Percentiles rank a stretch among this genome's conserved stretches.
phyloP scores from a whole-genome alignment of 352 stramenopile species.

The Globisporangium middletonii region DNA sequence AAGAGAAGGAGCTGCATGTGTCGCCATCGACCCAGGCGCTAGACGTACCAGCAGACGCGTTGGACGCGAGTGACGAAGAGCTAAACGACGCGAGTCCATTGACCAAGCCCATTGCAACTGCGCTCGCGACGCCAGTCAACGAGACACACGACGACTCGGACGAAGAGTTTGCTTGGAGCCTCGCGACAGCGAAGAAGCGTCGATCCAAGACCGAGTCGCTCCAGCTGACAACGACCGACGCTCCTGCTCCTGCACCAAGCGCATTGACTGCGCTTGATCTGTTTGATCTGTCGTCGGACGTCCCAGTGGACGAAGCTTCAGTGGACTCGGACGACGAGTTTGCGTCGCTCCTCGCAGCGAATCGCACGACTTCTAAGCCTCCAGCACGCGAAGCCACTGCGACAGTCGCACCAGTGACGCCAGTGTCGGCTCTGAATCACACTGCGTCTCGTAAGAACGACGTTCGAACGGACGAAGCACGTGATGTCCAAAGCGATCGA shows the following conservation, averaged over 20 bases:
- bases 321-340: conserved; percentile 24
- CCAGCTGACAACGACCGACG: background rate
- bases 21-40: too few species aligned
- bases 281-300: background rate
- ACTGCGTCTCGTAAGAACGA: too few species aligned
- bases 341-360: conserved; percentile 7
- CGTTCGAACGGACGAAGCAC: background rate
- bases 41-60: too few species aligned
- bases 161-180: conserved; percentile 6
- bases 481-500: background rate
- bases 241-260: background rate
- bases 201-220: background rate
- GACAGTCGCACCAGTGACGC: too few species aligned
- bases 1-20: too few species aligned
- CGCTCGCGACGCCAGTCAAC: background rate
- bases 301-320: background rate
- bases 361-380: background rate
- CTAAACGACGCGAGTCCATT: background rate
- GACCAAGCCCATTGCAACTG: background rate
- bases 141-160: background rate
- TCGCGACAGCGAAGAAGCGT: background rate
- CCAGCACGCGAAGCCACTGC: background rate
- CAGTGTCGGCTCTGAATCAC: too few species aligned
- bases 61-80: background rate
- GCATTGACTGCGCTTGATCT: background rate